Conservation (phyloP, 805 yeast species). For the Candida tammaniensis region DNA sequence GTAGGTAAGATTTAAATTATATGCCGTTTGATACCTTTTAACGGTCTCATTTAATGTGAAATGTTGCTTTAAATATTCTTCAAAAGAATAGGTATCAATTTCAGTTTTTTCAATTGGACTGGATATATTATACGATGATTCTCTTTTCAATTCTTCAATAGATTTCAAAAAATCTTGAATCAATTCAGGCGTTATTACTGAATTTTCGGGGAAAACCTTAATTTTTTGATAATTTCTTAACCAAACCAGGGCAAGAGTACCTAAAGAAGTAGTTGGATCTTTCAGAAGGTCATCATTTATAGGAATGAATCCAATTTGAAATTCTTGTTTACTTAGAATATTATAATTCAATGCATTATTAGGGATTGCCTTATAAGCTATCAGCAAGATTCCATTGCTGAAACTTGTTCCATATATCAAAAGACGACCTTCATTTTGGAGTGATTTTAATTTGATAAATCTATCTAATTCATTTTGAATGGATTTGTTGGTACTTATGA, state of each 20-base stretch:
- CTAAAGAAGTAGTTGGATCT: constrained; percentile 10
- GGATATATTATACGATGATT: too few relatives aligned
- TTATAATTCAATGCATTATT: constrained; percentile 25
- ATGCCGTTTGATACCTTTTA: constrained; percentile 19
- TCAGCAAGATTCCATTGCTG: constrained; percentile 18
- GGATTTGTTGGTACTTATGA: not conserved
- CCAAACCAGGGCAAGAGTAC: constrained; percentile 21
- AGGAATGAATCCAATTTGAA: constrained; percentile 23
- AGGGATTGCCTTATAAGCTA: constrained; percentile 25
- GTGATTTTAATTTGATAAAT: not conserved
- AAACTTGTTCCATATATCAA: constrained; percentile 23
- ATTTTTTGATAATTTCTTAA: constrained; percentile 17
- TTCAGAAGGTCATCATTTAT: constrained; percentile 6
- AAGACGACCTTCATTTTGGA: constrained; percentile 25
- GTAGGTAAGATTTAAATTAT: constrained; percentile 21
- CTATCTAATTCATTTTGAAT: constrained; percentile 1
- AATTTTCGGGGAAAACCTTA: constrained; percentile 18
- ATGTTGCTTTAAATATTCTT: constrained; percentile 9
- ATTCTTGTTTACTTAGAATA: constrained; percentile 23
- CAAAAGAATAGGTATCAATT: not conserved
- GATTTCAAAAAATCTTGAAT: constrained; percentile 11
- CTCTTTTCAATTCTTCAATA: too few relatives aligned
- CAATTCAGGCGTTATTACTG: constrained; percentile 4
- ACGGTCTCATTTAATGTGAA: constrained; percentile 19
- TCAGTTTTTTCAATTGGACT: constrained; percentile 5